These are phyloP conservation scores for Backusella morwellensis DNA, from an alignment of 192 early-diverging fungal species.

Conservation along the genomic window DNA sequence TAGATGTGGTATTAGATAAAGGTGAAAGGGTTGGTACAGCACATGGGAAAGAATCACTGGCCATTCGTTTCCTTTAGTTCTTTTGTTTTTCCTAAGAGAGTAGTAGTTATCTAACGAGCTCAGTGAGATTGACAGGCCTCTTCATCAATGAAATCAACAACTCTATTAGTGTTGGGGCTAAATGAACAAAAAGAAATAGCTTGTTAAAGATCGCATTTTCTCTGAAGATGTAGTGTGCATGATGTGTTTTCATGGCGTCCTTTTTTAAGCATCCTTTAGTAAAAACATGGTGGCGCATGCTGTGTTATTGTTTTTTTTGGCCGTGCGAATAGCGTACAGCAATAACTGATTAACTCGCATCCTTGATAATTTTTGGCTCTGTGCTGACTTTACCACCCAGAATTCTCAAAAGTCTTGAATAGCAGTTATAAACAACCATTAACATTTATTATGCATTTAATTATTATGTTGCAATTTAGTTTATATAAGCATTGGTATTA, in stretches of 20 bases:
- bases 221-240: conserved; percentile 1
- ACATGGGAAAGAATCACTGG: background rate
- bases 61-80: background rate
- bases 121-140: too few relatives aligned
- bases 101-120: background rate
- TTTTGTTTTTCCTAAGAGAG: background rate
- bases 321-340: too few relatives aligned
- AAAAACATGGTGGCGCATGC: too few relatives aligned
- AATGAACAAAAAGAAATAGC: background rate
- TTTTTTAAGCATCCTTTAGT: too few relatives aligned
- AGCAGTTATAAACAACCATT: background rate
- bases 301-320: too few relatives aligned
- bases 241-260: background rate
- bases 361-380: background rate
- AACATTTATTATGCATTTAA: too few relatives aligned
- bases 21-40: conserved; percentile 11
- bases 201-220: conserved; percentile 8
- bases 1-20: conserved; percentile 14
- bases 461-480: too few relatives aligned
- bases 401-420: background rate
- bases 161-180: too few relatives aligned
- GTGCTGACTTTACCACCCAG: background rate
- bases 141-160: too few relatives aligned
- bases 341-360: too few relatives aligned
- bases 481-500: background rate